Conservation (phyloP, 805 yeast genomes). For the Candida tallmaniae region DNA sequence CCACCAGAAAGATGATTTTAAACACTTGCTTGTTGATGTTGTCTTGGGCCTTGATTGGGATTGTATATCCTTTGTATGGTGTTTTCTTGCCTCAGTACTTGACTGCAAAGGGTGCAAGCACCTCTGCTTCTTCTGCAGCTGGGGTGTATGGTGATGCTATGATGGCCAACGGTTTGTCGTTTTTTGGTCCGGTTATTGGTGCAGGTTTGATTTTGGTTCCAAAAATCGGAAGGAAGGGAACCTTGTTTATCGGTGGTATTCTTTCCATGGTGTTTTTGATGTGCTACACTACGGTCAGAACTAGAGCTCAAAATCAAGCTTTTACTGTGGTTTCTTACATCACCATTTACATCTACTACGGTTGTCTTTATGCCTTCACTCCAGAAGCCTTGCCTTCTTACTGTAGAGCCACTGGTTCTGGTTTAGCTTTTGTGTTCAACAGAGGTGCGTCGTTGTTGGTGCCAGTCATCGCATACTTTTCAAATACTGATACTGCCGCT, state of each 20-base stretch:
- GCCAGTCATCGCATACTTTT: slow-evolving; percentile 34
- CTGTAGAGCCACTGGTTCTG: slow-evolving; percentile 34
- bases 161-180: slow-evolving; percentile 23
- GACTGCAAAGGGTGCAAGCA: slow-evolving; percentile 45
- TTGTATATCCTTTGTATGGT: slow-evolving; percentile 50
- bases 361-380: slow-evolving; percentile 31
- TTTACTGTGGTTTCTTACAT: slow-evolving; percentile 52
- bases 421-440: slow-evolving; percentile 29
- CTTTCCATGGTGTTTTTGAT: slow-evolving; percentile 53
- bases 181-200: slow-evolving; percentile 28
- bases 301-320: slow-evolving; percentile 36
- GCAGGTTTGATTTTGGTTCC: slow-evolving; percentile 20
- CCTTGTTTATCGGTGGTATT: slow-evolving; percentile 50
- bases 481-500: slow-evolving; percentile 21
- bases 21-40: slow-evolving; percentile 35
- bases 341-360: slow-evolving; percentile 30
- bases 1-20: slow-evolving; percentile 30
- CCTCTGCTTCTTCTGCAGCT: slow-evolving; percentile 24
- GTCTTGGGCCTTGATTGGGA: slow-evolving; percentile 56
- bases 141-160: slow-evolving; percentile 25
- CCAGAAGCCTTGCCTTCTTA: slow-evolving; percentile 35
- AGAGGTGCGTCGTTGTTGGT: slow-evolving; percentile 32
- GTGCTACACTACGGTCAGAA: slow-evolving; percentile 56
- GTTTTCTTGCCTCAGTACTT: slow-evolving; percentile 51
- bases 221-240: slow-evolving; percentile 52